Evolutionary conservation across 2,329 filamentous ascomycete species (phyloP).

Genomic region (Dactylellina haptotyla): DNA sequence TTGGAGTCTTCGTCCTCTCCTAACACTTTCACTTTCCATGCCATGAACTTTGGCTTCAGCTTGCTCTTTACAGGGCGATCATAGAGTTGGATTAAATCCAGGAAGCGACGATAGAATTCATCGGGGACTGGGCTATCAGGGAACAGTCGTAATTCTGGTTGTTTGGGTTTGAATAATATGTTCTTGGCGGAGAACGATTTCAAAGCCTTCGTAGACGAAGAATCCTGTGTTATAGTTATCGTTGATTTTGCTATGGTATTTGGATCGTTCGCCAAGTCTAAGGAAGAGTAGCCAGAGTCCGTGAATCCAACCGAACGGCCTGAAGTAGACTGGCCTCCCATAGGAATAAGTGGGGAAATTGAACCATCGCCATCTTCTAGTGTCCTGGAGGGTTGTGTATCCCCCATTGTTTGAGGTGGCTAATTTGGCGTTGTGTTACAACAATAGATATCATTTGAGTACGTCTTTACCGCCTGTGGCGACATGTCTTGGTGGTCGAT

Average conservation of each 20-base stretch:
- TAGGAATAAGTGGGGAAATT: neutral
- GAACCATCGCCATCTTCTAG: neutral
- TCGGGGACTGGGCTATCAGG: slow-evolving; percentile 39
- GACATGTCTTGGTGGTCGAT: too few species aligned
- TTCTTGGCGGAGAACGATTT: slow-evolving; percentile 20
- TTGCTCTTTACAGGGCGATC: slow-evolving; percentile 43
- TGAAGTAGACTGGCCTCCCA: neutral
- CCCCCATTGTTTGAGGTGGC: too few species aligned
- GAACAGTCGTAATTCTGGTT: slow-evolving; percentile 22
- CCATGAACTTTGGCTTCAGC: slow-evolving; percentile 47
- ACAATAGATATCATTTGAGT: too few species aligned
- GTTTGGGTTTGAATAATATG: neutral
- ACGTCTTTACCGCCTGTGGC: too few species aligned
- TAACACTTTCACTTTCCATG: slow-evolving; percentile 56
- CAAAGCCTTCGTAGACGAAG: neutral
- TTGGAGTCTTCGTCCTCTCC: slow-evolving; percentile 56
- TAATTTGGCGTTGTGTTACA: too few species aligned
- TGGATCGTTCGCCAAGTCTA: neutral
- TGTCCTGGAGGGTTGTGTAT: too few species aligned
- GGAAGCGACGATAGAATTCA: slow-evolving; percentile 39
- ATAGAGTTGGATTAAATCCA: slow-evolving; percentile 47
- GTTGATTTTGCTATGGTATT: neutral
- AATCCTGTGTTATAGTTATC: slow-evolving; percentile 6
- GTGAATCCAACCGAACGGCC: neutral
- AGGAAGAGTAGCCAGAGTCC: slow-evolving; percentile 36